Conservation (phyloP, 2,329 filamentous ascomycete genomes). For the Daldinia sp. region DNA sequence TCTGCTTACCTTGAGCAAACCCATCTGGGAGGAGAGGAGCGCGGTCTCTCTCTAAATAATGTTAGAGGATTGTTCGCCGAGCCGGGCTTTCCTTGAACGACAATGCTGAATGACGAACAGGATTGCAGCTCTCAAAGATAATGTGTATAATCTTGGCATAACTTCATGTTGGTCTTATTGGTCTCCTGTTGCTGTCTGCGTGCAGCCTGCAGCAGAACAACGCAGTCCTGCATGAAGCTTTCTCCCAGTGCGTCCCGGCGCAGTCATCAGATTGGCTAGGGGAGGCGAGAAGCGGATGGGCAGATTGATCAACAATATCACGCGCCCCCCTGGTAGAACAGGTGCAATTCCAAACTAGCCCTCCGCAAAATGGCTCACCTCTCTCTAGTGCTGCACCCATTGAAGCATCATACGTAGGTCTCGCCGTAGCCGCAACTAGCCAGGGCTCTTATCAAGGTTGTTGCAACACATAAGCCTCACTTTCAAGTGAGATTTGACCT, state of each 20-base stretch:
- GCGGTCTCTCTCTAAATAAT: slow-evolving; percentile 26
- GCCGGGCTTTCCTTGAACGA: slow-evolving; percentile 1
- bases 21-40: slow-evolving; percentile 15
- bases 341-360: neutral
- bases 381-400: neutral
- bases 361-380: slow-evolving; percentile 3
- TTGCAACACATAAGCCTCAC: slow-evolving; percentile 22
- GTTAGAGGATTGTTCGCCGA: neutral
- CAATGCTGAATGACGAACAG: slow-evolving; percentile 10
- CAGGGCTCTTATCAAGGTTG: slow-evolving; percentile 12
- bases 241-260: slow-evolving; percentile 4
- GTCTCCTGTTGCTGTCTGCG: slow-evolving; percentile 11
- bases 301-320: slow-evolving; percentile 17
- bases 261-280: slow-evolving; percentile 26
- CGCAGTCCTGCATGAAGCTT: slow-evolving; percentile 36
- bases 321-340: slow-evolving; percentile 7
- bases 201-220: slow-evolving; percentile 38
- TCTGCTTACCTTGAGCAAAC: slow-evolving; percentile 7
- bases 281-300: slow-evolving; percentile 4
- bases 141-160: slow-evolving; percentile 19
- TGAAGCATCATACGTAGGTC: neutral
- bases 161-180: slow-evolving; percentile 20
- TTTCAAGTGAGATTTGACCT: slow-evolving; percentile 7
- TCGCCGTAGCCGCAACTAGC: slow-evolving; percentile 2
- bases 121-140: slow-evolving; percentile 20